A percentile compares a stretch with the other conserved stretches of the same genome.
Conservation (phyloP, 495 filamentous ascomycete species). For the Aspergillus leporis region DNA sequence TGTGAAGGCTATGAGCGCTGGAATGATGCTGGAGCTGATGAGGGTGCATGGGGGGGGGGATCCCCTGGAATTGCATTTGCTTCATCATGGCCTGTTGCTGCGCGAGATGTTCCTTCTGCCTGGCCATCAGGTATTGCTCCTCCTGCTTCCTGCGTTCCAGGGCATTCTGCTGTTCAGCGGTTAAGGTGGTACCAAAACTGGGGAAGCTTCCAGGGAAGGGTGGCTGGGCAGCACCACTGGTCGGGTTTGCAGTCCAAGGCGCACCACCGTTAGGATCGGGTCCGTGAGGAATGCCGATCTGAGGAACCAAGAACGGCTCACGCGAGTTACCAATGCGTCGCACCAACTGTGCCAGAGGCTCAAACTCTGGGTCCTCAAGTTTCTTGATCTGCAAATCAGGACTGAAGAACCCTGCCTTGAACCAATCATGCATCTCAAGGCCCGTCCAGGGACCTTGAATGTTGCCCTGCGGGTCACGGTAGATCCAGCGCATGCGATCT, state of each 20-base stretch:
- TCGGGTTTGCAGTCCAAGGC: constrained; percentile 38
- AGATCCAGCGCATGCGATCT: constrained; percentile 97
- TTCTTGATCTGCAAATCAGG: constrained; percentile 93
- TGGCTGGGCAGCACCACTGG: constrained; percentile 70
- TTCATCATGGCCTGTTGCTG: constrained; percentile 81
- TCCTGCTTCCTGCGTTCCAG: constrained; percentile 95
- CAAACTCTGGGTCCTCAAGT: constrained; percentile 87
- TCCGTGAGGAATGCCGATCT: constrained; percentile 91
- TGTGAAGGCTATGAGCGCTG: constrained; percentile 92
- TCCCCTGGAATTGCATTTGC: constrained; percentile 66
- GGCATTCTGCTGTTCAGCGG: constrained; percentile 96
- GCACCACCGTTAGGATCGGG: constrained; percentile 50
- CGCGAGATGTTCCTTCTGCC: constrained; percentile 89
- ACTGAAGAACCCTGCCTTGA: constrained; percentile 97
- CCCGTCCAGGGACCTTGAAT: constrained; percentile 94
- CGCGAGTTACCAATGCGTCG: constrained; percentile 95
- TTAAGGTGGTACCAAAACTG: constrained; percentile 95
- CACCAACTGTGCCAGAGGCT: constrained; percentile 93
- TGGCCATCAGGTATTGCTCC: constrained; percentile 93
- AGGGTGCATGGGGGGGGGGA: constrained; percentile 48
- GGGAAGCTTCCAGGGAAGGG: constrained; percentile 96
- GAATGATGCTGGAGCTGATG: constrained; percentile 83
- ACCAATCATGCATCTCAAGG: constrained; percentile 99
- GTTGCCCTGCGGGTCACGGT: constrained; percentile 88
- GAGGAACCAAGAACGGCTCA: constrained; percentile 95